Evolutionary conservation across 2,329 filamentous ascomycete genomes (phyloP).

Genomic region (Hymenoscyphus occultus): DNA sequence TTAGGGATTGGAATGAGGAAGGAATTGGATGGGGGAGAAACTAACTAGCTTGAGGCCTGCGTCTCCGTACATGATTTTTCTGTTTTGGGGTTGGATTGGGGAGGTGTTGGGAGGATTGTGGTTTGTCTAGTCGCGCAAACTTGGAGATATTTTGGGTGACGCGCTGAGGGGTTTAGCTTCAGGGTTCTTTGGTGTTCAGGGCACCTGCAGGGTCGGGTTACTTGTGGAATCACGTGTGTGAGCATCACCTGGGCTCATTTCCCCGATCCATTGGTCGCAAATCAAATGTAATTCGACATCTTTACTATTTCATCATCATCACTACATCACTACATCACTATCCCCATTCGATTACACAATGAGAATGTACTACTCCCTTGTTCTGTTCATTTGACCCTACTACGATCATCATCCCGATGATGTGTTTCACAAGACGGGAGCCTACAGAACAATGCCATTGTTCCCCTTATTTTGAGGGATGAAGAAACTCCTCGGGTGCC

Average conservation of each 20-base stretch:
- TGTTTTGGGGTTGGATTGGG: background rate
- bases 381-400: background rate
- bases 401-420: too few species aligned
- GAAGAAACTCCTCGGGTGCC: constrained; percentile 5
- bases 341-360: background rate
- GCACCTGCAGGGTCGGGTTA: too few species aligned
- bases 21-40: constrained; percentile 8
- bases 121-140: constrained; percentile 13
- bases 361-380: background rate
- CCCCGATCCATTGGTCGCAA: background rate
- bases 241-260: background rate
- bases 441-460: constrained; percentile 11
- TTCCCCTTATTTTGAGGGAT: background rate
- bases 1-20: constrained; percentile 7
- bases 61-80: constrained; percentile 63
- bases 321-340: background rate
- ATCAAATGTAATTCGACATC: background rate
- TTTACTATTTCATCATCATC: background rate
- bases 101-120: background rate
- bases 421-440: background rate
- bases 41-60: constrained; percentile 65
- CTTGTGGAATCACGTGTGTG: background rate
- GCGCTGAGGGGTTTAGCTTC: background rate
- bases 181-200: background rate
- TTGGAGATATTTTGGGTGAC: background rate